Evolutionary conservation across 352 stramenopile genomes (phyloP), one percentile per base, ranked within the genome.

Genomic region (Phytopythium ostracodes): DNA sequence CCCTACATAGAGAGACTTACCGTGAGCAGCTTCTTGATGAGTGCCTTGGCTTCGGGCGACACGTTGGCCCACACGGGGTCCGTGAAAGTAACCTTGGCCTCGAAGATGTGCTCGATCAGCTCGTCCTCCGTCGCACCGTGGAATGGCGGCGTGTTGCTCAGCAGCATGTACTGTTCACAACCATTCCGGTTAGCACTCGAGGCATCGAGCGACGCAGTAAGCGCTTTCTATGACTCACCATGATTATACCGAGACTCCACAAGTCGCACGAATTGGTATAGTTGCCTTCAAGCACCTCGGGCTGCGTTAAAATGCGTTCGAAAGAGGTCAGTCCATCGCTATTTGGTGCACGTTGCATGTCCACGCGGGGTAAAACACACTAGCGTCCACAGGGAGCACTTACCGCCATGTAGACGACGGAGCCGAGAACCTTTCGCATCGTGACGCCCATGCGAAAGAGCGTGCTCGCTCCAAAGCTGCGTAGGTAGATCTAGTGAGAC

Each of bases 381-480:
- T 3, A 14, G 14, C 3, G 18, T 18, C 11, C 42, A 12, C 10
- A n/a, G n/a, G 2, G 4, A 17, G 5, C 29, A 5, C 80, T 22
- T 71, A 93, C 84, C 59, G 84, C 84, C 84, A 92, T 94, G 70
- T 94, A 94, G 2, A 91, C 79, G 4, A 94, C 79, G 1, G 84
- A 92, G 35, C 84, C 84, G 25, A 94, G 70, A 8, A 94, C 70
- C 53, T 88, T 89, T 31, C 78, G 79, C 84, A 94, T 92, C n/a
- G 78, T 76, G 31, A 87, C 79, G 8, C 81, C 81, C 67, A 85
- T 79, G 33, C 81, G 81, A 57, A 91, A 94, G 11, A 92, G 66
- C 38, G 84, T 94, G 40, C 81, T 91, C 1, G 84, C 82, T 4
- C 84, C 84, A 64, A 94, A 94, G 35, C 84, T 93, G 27, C 18